phyloP scores from a whole-genome alignment of 2,329 filamentous ascomycete genomes.

The Fusarium annulatum region DNA sequence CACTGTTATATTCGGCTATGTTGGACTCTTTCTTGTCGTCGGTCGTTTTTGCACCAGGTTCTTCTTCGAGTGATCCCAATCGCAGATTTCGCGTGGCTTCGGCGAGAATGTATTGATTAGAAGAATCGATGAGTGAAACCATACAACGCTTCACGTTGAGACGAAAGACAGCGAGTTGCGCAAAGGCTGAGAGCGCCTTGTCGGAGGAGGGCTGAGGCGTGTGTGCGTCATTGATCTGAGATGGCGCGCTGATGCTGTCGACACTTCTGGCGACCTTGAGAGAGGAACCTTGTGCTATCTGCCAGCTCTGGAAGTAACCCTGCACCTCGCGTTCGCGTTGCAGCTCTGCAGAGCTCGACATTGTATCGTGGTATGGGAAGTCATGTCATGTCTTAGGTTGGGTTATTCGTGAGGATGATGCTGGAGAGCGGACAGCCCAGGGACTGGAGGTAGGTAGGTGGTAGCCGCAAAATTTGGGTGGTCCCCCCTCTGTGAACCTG shows the following conservation, averaged over 20 bases:
- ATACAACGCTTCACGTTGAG: conserved; percentile 60
- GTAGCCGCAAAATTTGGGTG: conserved; percentile 10
- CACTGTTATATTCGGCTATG: conserved; percentile 32
- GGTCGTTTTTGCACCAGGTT: neutral
- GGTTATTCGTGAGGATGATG: too few species aligned
- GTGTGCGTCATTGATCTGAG: conserved; percentile 41
- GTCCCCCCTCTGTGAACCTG: neutral
- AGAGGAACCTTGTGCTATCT: conserved; percentile 48
- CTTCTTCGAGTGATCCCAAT: conserved; percentile 47
- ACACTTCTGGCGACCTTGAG: conserved; percentile 48
- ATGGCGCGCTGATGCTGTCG: conserved; percentile 47
- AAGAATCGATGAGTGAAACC: conserved; percentile 60
- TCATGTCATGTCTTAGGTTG: conserved; percentile 25
- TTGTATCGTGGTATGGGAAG: conserved; percentile 14
- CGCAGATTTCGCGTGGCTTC: conserved; percentile 61
- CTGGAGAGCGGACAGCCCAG: neutral
- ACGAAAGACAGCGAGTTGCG: conserved; percentile 62
- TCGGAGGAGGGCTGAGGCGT: conserved; percentile 50
- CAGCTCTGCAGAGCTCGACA: conserved; percentile 43
- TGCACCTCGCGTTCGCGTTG: conserved; percentile 50
- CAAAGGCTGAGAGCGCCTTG: conserved; percentile 57
- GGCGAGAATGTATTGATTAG: conserved; percentile 62
- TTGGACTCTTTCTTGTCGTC: neutral
- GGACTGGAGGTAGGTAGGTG: neutral
- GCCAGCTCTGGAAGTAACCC: conserved; percentile 48